Evolutionary conservation across 2,329 filamentous ascomycete species (phyloP).

Genomic region (Cordyceps sp.): DNA sequence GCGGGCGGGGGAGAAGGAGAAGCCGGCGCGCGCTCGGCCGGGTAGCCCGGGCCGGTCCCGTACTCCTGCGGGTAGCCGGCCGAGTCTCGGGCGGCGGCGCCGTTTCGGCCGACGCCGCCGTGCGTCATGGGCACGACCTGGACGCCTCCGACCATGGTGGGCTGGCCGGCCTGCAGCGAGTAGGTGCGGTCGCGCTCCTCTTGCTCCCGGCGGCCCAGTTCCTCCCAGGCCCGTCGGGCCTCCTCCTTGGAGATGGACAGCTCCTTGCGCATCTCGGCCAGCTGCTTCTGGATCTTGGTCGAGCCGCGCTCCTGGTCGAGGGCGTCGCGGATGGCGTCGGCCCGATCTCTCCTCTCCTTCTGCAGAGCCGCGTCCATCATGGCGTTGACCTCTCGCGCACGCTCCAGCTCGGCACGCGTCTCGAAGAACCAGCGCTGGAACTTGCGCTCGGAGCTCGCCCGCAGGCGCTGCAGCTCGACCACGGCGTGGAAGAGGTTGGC

Average conservation of each 20-base stretch:
- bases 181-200: constrained; percentile 77
- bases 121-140: constrained; percentile 90
- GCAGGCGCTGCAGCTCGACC: constrained; percentile 82
- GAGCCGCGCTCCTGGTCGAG: constrained; percentile 53
- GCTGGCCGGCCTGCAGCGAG: constrained; percentile 73
- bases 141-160: constrained; percentile 80
- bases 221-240: constrained; percentile 90
- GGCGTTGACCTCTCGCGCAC: constrained; percentile 64
- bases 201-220: constrained; percentile 81
- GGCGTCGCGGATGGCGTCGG: constrained; percentile 48
- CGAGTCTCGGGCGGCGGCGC: constrained; percentile 24
- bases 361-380: constrained; percentile 63
- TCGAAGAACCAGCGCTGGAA: constrained; percentile 99
- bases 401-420: constrained; percentile 75
- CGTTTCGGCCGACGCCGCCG: constrained; percentile 40
- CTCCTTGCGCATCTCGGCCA: constrained; percentile 86
- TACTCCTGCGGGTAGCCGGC: constrained; percentile 14
- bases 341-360: constrained; percentile 53
- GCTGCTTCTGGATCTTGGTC: constrained; percentile 59
- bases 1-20: constrained; percentile 20
- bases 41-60: constrained; percentile 10
- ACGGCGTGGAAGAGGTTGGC: constrained; percentile 97
- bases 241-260: constrained; percentile 92
- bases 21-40: constrained; percentile 22
- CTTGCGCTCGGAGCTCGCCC: constrained; percentile 89